A percentile compares a stretch with the other conserved stretches of the same genome.
phyloP scores from a whole-genome alignment of 2,329 filamentous ascomycete species.

The Arthrocladium fulminans region DNA sequence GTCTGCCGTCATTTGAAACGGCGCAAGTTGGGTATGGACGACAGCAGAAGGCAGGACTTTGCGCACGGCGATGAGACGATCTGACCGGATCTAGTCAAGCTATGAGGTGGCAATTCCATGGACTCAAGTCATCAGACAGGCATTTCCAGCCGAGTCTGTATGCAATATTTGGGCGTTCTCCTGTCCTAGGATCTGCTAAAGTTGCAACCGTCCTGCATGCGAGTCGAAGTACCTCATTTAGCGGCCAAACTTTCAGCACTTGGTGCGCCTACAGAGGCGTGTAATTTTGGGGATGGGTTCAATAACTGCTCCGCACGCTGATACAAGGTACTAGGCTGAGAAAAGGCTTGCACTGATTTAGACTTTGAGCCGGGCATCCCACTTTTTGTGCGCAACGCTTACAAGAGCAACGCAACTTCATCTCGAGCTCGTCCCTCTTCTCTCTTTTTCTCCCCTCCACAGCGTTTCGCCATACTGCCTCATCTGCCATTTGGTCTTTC shows the following conservation, averaged over 20 bases:
- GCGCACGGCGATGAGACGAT: neutral
- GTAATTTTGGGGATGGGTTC: too few relatives aligned
- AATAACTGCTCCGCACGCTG: neutral
- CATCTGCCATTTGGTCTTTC: neutral
- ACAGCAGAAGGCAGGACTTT: neutral
- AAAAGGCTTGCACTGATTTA: too few relatives aligned
- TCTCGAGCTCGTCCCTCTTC: slow-evolving; percentile 1
- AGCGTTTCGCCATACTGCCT: neutral
- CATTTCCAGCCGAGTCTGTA: neutral
- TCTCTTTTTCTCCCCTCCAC: slow-evolving; percentile 8
- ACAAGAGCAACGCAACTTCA: neutral
- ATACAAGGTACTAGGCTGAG: too few relatives aligned
- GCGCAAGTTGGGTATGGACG: neutral
- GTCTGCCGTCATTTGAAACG: neutral
- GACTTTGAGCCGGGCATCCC: neutral
- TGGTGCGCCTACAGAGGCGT: too few relatives aligned
- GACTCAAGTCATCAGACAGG: neutral
- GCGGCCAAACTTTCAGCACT: neutral
- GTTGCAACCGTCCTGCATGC: neutral
- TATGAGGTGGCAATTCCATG: neutral
- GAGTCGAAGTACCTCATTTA: neutral
- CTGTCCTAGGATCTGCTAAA: neutral
- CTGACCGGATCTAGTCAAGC: neutral
- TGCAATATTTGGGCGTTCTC: neutral
- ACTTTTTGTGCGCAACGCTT: slow-evolving; percentile 1